phyloP scores from a whole-genome alignment of 148 eudicot species.

The Persicaria maculosa region DNA sequence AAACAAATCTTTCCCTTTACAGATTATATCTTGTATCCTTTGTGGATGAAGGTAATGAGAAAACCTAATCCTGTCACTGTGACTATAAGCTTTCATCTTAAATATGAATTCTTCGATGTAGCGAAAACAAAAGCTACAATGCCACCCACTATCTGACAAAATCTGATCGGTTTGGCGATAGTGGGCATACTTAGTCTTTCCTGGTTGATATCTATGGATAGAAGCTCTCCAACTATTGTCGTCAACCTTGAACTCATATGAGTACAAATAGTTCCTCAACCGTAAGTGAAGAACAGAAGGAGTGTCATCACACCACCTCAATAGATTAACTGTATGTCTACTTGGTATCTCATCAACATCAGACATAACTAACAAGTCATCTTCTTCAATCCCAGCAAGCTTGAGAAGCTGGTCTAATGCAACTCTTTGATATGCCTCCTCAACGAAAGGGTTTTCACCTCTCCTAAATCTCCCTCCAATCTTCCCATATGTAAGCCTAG shows the following conservation, averaged over 20 bases:
- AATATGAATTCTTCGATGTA: conserved; percentile 12
- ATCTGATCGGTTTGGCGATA: conserved; percentile 9
- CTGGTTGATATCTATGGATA: conserved; percentile 8
- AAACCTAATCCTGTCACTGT: conserved; percentile 13
- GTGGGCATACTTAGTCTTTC: conserved; percentile 11
- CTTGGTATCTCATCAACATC: conserved; percentile 13
- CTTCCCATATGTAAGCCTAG: conserved; percentile 11
- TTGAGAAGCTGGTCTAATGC: conserved; percentile 7
- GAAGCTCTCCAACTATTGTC: conserved; percentile 14
- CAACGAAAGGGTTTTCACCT: conserved; percentile 11
- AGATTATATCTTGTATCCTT: conserved; percentile 9
- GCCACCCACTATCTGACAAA: conserved; percentile 9
- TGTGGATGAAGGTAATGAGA: conserved; percentile 8
- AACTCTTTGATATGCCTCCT: conserved; percentile 12
- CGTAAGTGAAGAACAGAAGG: conserved; percentile 7
- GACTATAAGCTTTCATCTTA: conserved; percentile 16
- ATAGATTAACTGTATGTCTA: conserved; percentile 11
- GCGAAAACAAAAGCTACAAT: conserved; percentile 15
- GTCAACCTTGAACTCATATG: conserved; percentile 11
- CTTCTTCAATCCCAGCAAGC: conserved; percentile 14
- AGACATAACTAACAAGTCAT: conserved; percentile 13
- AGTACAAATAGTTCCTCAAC: conserved; percentile 12
- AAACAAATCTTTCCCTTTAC: conserved; percentile 13
- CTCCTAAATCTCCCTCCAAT: conserved; percentile 9
- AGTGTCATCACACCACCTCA: conserved; percentile 12